phyloP scores from a whole-genome alignment of 177 flowering plant species.

The Telopea speciosissima region DNA sequence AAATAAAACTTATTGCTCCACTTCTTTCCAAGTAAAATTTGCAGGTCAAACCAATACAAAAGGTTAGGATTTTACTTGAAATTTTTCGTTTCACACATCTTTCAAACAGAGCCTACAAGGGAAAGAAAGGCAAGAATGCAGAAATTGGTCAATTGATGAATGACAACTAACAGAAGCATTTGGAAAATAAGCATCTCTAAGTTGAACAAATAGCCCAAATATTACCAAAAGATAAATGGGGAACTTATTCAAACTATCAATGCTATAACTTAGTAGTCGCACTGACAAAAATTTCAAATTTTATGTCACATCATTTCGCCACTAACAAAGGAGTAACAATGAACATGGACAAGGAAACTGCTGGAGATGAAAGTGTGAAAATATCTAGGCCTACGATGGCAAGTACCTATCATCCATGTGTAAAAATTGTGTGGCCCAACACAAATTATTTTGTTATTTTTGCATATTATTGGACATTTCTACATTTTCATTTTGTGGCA shows the following conservation, averaged over 20 bases:
- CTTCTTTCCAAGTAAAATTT: too few species aligned
- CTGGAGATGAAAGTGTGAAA: background rate
- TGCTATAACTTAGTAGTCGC: background rate
- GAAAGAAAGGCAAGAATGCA: background rate
- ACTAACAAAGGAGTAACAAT: background rate
- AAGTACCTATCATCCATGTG: background rate
- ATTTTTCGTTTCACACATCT: too few species aligned
- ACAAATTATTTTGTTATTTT: too few species aligned
- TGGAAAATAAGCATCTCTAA: background rate
- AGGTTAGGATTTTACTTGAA: too few species aligned
- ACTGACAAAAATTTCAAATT: background rate
- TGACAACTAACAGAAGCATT: too few species aligned
- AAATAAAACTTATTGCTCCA: background rate
- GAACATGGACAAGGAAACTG: background rate
- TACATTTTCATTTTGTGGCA: too few species aligned
- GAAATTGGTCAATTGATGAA: too few species aligned
- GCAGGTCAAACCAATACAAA: too few species aligned
- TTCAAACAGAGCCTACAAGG: background rate
- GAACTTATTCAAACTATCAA: background rate
- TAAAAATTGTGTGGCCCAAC: too few species aligned
- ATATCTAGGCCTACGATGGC: background rate
- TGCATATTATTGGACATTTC: too few species aligned
- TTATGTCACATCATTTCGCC: background rate
- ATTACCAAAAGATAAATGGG: background rate
- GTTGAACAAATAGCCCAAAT: background rate